These are phyloP conservation scores for Rhizopus stolonifer DNA, from an alignment of 371 early-diverging fungal genomes.

Conservation along the genomic window DNA sequence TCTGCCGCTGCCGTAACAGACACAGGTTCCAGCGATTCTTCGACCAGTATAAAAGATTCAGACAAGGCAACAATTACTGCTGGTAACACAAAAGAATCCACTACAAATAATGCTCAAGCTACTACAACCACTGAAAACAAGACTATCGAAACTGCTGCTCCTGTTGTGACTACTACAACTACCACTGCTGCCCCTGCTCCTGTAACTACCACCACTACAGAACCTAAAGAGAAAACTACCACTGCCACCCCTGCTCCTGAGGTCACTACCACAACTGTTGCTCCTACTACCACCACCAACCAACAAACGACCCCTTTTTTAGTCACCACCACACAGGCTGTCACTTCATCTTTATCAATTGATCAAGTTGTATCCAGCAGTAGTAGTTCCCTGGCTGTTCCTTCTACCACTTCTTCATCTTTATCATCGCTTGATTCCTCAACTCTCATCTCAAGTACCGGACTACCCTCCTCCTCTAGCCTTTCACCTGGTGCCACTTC, in stretches of 20 bases:
- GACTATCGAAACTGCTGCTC: background rate
- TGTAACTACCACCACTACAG: background rate
- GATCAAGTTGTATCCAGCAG: background rate
- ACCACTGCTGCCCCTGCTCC: background rate
- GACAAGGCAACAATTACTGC: background rate
- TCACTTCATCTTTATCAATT: background rate
- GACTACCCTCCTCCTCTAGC: background rate
- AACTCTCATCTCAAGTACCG: background rate
- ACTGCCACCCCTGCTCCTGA: background rate
- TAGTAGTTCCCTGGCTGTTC: background rate
- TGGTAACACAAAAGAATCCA: background rate
- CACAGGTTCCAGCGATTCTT: background rate
- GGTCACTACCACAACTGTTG: background rate
- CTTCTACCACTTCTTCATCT: background rate
- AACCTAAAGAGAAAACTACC: background rate
- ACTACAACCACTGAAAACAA: background rate
- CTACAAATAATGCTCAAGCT: background rate
- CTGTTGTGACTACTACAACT: background rate
- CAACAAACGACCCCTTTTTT: background rate
- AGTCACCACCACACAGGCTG: background rate
- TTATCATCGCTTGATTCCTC: background rate
- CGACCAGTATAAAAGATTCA: background rate
- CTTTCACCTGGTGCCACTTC: background rate
- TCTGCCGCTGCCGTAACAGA: background rate
- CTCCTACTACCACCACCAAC: constrained; percentile 2